A percentile compares a stretch with the other conserved stretches of the same genome.
Evolutionary conservation across 164 flowering plant species (phyloP).

Genomic region (Macadamia integrifolia): DNA sequence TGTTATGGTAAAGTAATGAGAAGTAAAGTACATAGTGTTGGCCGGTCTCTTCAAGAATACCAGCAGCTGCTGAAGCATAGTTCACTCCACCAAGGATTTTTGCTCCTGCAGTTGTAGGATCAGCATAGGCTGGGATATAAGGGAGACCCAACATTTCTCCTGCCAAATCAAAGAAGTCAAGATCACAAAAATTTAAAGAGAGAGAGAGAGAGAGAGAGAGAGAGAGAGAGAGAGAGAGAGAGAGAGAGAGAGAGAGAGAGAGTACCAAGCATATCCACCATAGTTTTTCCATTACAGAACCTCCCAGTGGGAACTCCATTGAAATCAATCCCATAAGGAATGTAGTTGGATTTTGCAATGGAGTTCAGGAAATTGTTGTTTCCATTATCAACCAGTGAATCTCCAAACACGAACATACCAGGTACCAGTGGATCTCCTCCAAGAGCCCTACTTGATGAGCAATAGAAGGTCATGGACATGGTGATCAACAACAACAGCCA

Average conservation of each 20-base stretch:
- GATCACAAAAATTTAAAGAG: too few relatives aligned
- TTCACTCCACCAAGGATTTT: constrained; percentile 52
- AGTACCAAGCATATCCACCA: constrained; percentile 55
- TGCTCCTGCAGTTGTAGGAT: constrained; percentile 43
- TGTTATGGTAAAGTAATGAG: neutral
- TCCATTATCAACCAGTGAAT: constrained; percentile 62
- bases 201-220: neutral
- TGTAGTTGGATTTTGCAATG: constrained; percentile 56
- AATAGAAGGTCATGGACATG: neutral
- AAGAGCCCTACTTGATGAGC: neutral
- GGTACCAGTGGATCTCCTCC: constrained; percentile 25
- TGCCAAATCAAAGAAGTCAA: constrained; percentile 13
- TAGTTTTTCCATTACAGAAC: constrained; percentile 56
- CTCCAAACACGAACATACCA: constrained; percentile 77
- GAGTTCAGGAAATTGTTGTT: constrained; percentile 63
- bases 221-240: neutral
- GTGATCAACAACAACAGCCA: neutral
- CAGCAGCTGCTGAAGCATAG: constrained; percentile 76
- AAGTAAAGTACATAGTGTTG: constrained; percentile 37
- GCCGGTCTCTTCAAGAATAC: constrained; percentile 73
- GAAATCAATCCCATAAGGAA: constrained; percentile 65
- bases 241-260: neutral
- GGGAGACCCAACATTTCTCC: constrained; percentile 48
- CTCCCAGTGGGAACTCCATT: constrained; percentile 57
- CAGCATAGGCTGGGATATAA: constrained; percentile 43